Percentiles rank a stretch among this genome's conserved stretches.
Evolutionary conservation across 148 eudicot genomes (phyloP).

Genomic region (Vaccinium myrtillus): DNA sequence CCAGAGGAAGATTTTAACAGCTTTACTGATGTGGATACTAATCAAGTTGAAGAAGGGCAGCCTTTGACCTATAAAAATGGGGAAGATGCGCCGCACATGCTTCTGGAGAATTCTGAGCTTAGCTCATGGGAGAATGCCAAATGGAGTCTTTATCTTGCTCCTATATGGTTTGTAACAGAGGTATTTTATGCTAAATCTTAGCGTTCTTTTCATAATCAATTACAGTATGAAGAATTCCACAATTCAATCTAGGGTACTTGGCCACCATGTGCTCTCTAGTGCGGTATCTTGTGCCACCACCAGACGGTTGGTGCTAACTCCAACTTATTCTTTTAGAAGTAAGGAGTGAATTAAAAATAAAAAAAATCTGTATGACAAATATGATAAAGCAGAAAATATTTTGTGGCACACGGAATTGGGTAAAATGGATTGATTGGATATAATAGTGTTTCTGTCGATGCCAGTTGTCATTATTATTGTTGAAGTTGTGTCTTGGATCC

Average conservation of each 20-base stretch:
- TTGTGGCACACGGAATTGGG: background rate
- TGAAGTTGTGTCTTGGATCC: background rate
- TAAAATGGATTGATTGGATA: background rate
- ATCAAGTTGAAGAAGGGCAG: slow-evolving; percentile 33
- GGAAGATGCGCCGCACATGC: slow-evolving; percentile 8
- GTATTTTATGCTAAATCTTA: slow-evolving; percentile 13
- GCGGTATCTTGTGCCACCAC: background rate
- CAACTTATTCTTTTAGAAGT: background rate
- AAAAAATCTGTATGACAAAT: background rate
- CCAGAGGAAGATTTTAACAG: slow-evolving; percentile 14
- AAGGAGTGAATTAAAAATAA: background rate
- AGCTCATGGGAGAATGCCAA: slow-evolving; percentile 33
- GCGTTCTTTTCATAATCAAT: background rate
- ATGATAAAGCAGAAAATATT: background rate
- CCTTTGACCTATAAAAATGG: slow-evolving; percentile 22
- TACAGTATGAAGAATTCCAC: background rate
- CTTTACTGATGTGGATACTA: slow-evolving; percentile 19
- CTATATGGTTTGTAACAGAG: slow-evolving; percentile 45
- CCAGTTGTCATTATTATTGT: background rate
- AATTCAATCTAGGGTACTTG: slow-evolving; percentile 3
- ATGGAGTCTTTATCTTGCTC: slow-evolving; percentile 36
- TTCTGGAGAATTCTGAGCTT: slow-evolving; percentile 13
- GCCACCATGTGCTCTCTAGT: background rate
- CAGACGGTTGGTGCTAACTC: background rate
- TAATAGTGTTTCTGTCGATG: background rate